Conservation (phyloP, 371 early-diverging fungal species). For the Cokeromyces recurvatus region DNA sequence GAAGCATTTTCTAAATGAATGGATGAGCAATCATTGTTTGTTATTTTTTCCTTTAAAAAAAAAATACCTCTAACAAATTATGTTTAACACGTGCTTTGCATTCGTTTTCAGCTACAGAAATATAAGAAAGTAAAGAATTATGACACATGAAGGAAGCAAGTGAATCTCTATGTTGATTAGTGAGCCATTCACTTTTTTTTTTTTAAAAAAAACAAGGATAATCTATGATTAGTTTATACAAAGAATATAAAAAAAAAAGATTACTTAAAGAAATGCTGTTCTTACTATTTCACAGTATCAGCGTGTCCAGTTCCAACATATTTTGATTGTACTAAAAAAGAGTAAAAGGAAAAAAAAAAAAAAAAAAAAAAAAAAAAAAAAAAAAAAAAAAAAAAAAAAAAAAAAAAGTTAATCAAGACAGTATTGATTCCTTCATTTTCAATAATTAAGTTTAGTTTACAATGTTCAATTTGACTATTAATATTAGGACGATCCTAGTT, state of each 20-base stretch:
- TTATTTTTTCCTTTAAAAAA: too few species aligned
- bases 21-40: too few species aligned
- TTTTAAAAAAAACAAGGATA: too few species aligned
- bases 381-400: too few species aligned
- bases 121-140: constrained; percentile 65
- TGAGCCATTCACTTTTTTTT: constrained; percentile 81
- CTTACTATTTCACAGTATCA: constrained; percentile 85
- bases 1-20: constrained; percentile 67
- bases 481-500: constrained; percentile 74
- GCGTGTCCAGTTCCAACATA: constrained; percentile 91
- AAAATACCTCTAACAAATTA: constrained; percentile 68
- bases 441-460: constrained; percentile 43
- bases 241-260: too few species aligned
- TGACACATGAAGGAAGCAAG: constrained; percentile 80
- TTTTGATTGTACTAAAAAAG: constrained; percentile 81
- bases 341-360: too few species aligned
- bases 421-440: too few species aligned
- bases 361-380: too few species aligned
- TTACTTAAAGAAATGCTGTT: too few species aligned
- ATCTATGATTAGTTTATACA: background rate
- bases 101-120: constrained; percentile 86
- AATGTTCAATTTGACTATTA: constrained; percentile 81
- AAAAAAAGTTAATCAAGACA: too few species aligned
- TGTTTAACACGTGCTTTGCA: constrained; percentile 68
- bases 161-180: constrained; percentile 82